Conservation (phyloP, 345 rosid genomes). For the Eucalyptus tenuipes region DNA sequence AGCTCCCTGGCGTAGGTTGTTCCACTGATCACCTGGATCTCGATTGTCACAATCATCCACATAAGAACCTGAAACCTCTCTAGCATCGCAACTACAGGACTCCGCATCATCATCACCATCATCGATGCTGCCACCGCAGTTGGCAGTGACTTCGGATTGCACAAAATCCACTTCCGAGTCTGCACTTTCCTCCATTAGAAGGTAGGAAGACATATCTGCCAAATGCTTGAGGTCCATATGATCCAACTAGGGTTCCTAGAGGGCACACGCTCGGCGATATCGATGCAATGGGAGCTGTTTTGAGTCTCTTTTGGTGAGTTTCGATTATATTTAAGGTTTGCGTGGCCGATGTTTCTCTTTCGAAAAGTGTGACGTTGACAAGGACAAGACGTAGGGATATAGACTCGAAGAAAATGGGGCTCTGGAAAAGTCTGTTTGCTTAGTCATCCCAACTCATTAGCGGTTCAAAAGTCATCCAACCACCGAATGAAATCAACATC, state of each 20-base stretch:
- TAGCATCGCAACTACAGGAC: constrained; percentile 27
- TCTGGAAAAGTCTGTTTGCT: not conserved
- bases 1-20: not conserved
- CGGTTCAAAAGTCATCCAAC: constrained; percentile 23
- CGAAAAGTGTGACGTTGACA: not conserved
- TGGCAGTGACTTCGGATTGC: not conserved
- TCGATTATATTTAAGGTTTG: not conserved
- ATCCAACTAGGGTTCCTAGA: not conserved
- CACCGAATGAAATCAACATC: not conserved
- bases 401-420: not conserved
- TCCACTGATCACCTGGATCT: not conserved
- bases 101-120: constrained; percentile 30
- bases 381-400: not conserved
- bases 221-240: not conserved
- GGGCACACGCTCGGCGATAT: not conserved
- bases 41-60: not conserved
- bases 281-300: not conserved
- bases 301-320: not conserved
- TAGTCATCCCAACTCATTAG: constrained; percentile 6
- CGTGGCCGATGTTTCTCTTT: not conserved
- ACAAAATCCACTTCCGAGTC: constrained; percentile 29
- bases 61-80: not conserved
- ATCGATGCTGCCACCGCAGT: not conserved
- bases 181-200: constrained; percentile 33
- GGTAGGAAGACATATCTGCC: constrained; percentile 23